These are phyloP conservation scores for Danielia reshetovae DNA, from an alignment of 805 yeast genomes.

Conservation along the genomic window DNA sequence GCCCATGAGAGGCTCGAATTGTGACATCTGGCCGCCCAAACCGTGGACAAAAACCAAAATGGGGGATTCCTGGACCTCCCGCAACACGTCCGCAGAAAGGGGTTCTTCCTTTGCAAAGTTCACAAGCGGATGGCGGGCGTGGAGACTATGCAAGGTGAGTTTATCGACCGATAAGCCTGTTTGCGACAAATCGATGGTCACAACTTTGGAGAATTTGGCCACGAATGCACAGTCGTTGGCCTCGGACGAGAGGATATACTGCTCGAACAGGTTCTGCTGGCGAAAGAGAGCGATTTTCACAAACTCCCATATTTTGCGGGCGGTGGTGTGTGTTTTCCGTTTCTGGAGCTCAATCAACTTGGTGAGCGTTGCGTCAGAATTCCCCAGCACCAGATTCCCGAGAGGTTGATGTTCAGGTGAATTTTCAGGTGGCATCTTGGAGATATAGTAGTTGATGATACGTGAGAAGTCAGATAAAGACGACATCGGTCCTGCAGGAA, in stretches of 20 bases:
- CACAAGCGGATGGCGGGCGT: constrained; percentile 48
- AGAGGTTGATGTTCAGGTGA: constrained; percentile 1
- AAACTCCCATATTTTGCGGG: constrained; percentile 25
- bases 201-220: constrained; percentile 44
- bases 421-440: constrained; percentile 3
- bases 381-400: too few relatives aligned
- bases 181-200: constrained; percentile 31
- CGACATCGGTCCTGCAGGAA: too few relatives aligned
- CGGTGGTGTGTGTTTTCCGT: constrained; percentile 16
- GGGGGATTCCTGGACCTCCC: constrained; percentile 49
- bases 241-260: constrained; percentile 35
- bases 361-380: constrained; percentile 5
- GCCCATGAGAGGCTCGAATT: constrained; percentile 71
- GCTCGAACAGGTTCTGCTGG: constrained; percentile 36
- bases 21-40: constrained; percentile 84
- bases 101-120: constrained; percentile 15
- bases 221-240: constrained; percentile 55
- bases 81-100: constrained; percentile 18
- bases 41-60: constrained; percentile 76
- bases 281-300: constrained; percentile 21
- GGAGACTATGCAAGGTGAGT: constrained; percentile 39
- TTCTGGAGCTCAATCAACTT: constrained; percentile 12
- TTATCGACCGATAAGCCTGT: constrained; percentile 20
- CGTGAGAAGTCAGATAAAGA: not conserved
- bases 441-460: not conserved